phyloP scores from a whole-genome alignment of 2,329 filamentous ascomycete species.

The Raffaelea ambrosiae region DNA sequence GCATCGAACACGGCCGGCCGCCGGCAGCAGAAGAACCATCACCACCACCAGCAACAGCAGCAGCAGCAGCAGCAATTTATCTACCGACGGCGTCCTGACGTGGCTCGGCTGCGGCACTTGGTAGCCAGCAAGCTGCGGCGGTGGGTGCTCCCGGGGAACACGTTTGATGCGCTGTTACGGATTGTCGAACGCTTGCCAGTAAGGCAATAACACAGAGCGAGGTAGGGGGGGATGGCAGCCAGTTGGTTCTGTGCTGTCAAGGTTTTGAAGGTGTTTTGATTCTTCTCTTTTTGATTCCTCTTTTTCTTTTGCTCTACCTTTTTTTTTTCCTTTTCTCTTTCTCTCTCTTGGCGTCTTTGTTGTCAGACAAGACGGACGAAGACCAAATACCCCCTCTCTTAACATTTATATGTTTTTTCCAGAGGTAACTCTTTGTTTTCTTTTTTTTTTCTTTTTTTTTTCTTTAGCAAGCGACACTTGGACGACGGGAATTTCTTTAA shows the following conservation, averaged over 20 bases:
- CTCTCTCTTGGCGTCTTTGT: not conserved
- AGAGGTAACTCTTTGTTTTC: no score
- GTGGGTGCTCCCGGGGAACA: conserved; percentile 24
- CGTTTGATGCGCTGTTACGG: conserved; percentile 16
- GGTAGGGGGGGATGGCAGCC: not conserved
- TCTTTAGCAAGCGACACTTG: no score
- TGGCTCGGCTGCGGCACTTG: conserved; percentile 19
- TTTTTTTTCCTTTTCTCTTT: not conserved
- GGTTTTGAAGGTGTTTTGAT: not conserved
- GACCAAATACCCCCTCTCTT: no score
- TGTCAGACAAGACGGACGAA: no score
- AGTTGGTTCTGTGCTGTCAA: no score
- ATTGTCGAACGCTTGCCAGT: conserved; percentile 11
- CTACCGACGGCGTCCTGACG: conserved; percentile 4
- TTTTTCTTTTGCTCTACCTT: not conserved
- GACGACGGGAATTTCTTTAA: no score
- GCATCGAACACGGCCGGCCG: not conserved
- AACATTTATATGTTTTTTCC: no score
- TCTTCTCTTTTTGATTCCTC: not conserved
- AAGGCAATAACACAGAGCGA: no score
- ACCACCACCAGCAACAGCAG: not conserved
- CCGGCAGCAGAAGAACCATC: not conserved
- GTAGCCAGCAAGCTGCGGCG: conserved; percentile 20
- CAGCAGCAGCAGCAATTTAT: not conserved
- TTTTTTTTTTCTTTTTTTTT: no score